These are phyloP conservation scores for Senna tora DNA, from an alignment of 306 rosid genomes.

Conservation along the genomic window DNA sequence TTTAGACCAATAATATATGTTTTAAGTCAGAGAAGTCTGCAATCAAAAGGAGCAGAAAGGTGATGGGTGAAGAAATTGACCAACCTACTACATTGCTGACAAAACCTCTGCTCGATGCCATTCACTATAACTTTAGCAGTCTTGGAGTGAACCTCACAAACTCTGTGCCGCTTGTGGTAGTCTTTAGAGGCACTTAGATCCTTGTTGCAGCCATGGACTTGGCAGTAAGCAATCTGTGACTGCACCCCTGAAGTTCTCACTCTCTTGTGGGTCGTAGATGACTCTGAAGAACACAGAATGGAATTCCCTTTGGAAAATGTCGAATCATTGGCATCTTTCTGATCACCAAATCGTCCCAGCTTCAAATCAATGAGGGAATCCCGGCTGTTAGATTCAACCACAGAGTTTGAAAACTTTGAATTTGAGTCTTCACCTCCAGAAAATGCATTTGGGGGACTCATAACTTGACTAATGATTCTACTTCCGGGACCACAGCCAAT, in stretches of 20 bases:
- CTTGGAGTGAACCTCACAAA: conserved; percentile 90
- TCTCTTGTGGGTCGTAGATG: conserved; percentile 61
- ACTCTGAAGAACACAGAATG: conserved; percentile 53
- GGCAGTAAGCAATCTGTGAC: conserved; percentile 63
- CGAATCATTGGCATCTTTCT: conserved; percentile 43
- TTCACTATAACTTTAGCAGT: conserved; percentile 80
- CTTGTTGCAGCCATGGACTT: conserved; percentile 84
- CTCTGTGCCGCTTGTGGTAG: conserved; percentile 91
- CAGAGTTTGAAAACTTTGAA: conserved; percentile 65
- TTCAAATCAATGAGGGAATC: conserved; percentile 79
- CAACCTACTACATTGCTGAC: conserved; percentile 96
- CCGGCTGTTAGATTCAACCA: conserved; percentile 50
- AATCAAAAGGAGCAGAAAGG: conserved; percentile 30
- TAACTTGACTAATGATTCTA: too few species aligned
- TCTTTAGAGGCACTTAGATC: conserved; percentile 79
- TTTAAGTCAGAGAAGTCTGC: conserved; percentile 1
- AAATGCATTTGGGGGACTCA: conserved; percentile 46
- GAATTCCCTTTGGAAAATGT: conserved; percentile 47
- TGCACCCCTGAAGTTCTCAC: conserved; percentile 48
- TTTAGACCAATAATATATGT: neutral
- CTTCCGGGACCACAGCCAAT: conserved; percentile 16
- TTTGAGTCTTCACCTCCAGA: conserved; percentile 51
- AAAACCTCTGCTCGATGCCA: conserved; percentile 82
- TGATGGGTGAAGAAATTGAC: conserved; percentile 29
- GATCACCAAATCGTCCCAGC: conserved; percentile 70